phyloP scores from a whole-genome alignment of 2,329 filamentous ascomycete genomes.

The Myotisia sp. region DNA sequence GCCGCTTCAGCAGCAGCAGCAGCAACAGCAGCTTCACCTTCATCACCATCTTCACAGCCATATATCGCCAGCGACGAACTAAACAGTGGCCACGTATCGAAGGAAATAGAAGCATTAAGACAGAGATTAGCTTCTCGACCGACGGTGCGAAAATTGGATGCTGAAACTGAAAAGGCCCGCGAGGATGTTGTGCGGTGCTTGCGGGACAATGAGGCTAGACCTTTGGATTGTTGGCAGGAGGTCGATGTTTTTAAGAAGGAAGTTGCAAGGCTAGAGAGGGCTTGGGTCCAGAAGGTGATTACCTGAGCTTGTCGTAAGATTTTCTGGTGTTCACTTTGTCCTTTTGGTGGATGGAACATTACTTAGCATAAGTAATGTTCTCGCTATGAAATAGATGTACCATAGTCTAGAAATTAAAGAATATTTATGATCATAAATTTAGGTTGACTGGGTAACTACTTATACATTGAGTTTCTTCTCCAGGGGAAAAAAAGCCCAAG shows the following conservation, averaged over 20 bases:
- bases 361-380: neutral
- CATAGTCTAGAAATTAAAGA: constrained; percentile 1
- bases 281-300: constrained; percentile 69
- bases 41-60: constrained; percentile 10
- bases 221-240: constrained; percentile 88
- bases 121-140: constrained; percentile 48
- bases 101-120: constrained; percentile 44
- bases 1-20: constrained; percentile 4
- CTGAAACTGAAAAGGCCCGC: constrained; percentile 59
- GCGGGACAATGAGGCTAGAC: constrained; percentile 68
- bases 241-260: constrained; percentile 81
- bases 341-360: neutral
- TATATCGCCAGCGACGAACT: constrained; percentile 14
- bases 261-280: constrained; percentile 70
- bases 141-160: constrained; percentile 50
- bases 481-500: too few species aligned
- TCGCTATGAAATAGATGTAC: constrained; percentile 4
- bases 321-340: neutral
- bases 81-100: constrained; percentile 39
- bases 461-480: too few species aligned
- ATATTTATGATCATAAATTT: too few species aligned
- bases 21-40: constrained; percentile 8
- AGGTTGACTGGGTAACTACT: too few species aligned
- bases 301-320: constrained; percentile 17
- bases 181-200: constrained; percentile 66